Evolutionary conservation across 148 eudicot species (phyloP).

Genomic region (Rhododendron mucronatum): DNA sequence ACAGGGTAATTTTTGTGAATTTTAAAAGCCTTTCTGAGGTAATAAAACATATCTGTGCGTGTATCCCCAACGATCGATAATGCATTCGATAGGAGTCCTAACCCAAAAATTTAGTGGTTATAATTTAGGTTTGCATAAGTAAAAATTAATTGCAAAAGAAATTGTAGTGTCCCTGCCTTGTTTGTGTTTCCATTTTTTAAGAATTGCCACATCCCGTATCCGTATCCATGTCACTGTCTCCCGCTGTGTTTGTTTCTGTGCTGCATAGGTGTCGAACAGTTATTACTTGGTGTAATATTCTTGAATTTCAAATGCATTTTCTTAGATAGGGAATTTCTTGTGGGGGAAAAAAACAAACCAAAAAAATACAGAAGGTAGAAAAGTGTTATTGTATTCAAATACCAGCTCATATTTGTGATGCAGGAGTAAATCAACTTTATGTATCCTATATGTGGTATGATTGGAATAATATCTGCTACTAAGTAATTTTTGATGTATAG

Average conservation of each 20-base stretch:
- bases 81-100: not conserved
- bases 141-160: not conserved
- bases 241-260: not conserved
- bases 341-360: not conserved
- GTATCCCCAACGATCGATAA: too few relatives aligned
- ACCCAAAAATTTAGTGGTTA: too few relatives aligned
- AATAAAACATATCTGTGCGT: too few relatives aligned
- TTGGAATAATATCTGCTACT: not conserved
- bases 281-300: not conserved
- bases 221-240: too few relatives aligned
- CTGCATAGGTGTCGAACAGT: not conserved
- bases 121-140: not conserved
- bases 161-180: not conserved
- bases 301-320: not conserved
- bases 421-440: not conserved
- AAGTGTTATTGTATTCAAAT: not conserved
- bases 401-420: not conserved
- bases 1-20: too few relatives aligned
- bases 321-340: not conserved
- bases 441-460: not conserved
- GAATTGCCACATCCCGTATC: not conserved
- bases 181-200: not conserved
- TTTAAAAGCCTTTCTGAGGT: too few relatives aligned
- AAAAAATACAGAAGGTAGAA: not conserved
- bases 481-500: not conserved